A percentile compares a stretch with the other conserved stretches of the same genome.
phyloP scores from a whole-genome alignment of 768 basidiomycete species.

The Leccinum truebloodii region DNA sequence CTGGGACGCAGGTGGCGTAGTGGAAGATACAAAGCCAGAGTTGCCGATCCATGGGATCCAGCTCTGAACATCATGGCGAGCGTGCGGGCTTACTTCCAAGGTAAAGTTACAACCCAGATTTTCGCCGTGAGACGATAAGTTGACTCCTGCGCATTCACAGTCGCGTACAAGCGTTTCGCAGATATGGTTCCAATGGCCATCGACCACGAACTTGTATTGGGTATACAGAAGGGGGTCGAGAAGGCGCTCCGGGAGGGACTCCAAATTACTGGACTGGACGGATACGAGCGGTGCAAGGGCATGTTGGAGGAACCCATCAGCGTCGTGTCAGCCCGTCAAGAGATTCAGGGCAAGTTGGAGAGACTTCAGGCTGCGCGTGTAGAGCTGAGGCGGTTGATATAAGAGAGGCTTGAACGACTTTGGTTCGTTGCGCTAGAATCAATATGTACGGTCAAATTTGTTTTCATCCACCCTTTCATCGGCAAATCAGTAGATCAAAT shows the following conservation, averaged over 20 bases:
- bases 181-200: conserved; percentile 46
- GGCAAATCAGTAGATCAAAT: not conserved
- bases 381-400: conserved; percentile 35
- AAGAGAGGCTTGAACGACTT: not conserved
- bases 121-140: not conserved
- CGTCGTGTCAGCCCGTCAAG: conserved; percentile 46
- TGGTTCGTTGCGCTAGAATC: too few species aligned
- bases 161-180: conserved; percentile 46
- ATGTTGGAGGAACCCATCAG: conserved; percentile 52
- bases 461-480: not conserved
- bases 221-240: conserved; percentile 48
- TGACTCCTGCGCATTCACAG: conserved; percentile 29
- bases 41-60: conserved; percentile 48
- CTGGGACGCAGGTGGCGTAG: too few species aligned
- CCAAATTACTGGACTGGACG: conserved; percentile 51
- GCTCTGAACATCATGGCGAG: conserved; percentile 69
- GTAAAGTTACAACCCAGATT: conserved; percentile 34
- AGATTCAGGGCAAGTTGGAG: conserved; percentile 51
- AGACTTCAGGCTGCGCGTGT: conserved; percentile 47
- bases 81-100: conserved; percentile 75
- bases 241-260: conserved; percentile 48
- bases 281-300: conserved; percentile 46
- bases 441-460: not conserved
- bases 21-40: too few species aligned
- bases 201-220: conserved; percentile 36